These are phyloP conservation scores for Teratosphaeria viscida DNA, from an alignment of 2,329 filamentous ascomycete genomes.

Conservation along the genomic window DNA sequence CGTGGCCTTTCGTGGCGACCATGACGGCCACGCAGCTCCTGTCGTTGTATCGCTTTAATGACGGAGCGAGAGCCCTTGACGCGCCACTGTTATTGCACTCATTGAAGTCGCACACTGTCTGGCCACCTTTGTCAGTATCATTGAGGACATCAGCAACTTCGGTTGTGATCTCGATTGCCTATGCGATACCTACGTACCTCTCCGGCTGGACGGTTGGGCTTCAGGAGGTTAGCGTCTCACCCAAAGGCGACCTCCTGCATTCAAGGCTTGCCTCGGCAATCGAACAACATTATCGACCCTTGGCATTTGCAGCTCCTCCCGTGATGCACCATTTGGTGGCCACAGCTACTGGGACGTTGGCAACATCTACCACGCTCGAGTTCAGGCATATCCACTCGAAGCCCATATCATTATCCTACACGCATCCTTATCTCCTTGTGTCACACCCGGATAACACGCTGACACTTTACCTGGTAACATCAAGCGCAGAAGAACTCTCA, in stretches of 20 bases:
- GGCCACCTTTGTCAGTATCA: conserved; percentile 70
- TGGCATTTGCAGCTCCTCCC: conserved; percentile 22
- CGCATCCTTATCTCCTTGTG: conserved; percentile 74
- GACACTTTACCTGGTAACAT: conserved; percentile 70
- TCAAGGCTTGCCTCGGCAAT: conserved; percentile 43
- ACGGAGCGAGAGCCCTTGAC: conserved; percentile 11
- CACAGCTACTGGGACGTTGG: conserved; percentile 5
- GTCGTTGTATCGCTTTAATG: conserved; percentile 51
- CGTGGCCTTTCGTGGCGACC: conserved; percentile 65
- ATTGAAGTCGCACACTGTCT: conserved; percentile 68
- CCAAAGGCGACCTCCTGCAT: conserved; percentile 36
- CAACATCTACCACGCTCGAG: conserved; percentile 13
- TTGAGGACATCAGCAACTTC: conserved; percentile 56
- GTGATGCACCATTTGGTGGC: conserved; percentile 18
- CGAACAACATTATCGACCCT: conserved; percentile 35
- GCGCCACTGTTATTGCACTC: conserved; percentile 59
- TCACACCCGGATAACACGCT: conserved; percentile 82
- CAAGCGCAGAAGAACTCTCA: conserved; percentile 52
- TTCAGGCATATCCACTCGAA: conserved; percentile 27
- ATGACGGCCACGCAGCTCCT: conserved; percentile 65
- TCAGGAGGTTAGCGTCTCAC: conserved; percentile 69
- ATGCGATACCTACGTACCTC: conserved; percentile 65
- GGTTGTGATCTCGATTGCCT: conserved; percentile 75
- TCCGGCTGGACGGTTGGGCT: conserved; percentile 82
- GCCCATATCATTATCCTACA: conserved; percentile 43